A percentile compares a stretch with the other conserved stretches of the same genome.
Conservation (phyloP, 176 grass and related monocot species). For the Rhipidocladum racemiflorum region DNA sequence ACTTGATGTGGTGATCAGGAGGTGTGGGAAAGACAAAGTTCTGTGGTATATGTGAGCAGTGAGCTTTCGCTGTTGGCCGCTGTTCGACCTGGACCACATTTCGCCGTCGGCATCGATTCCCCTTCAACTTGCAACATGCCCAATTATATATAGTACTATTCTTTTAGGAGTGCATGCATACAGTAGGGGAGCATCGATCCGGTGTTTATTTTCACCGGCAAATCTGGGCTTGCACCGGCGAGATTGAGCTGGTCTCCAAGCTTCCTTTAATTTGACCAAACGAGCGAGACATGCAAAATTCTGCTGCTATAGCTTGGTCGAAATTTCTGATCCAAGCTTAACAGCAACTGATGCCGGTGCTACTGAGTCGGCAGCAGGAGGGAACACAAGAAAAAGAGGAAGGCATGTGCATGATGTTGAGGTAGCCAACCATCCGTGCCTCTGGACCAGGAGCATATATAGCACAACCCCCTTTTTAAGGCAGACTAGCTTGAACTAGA, state of each 20-base stretch:
- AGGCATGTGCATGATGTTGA: neutral
- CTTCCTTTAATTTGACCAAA: neutral
- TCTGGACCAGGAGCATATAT: slow-evolving; percentile 41
- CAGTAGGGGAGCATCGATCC: neutral
- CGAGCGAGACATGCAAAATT: neutral
- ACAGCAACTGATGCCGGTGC: neutral
- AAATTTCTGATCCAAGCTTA: neutral
- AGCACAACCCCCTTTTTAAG: slow-evolving; percentile 31
- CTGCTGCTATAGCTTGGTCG: neutral
- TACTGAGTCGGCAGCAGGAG: neutral
- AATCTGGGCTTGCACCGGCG: neutral
- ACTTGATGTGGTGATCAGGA: neutral
- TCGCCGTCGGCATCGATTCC: neutral
- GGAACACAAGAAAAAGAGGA: neutral
- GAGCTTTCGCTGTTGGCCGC: neutral
- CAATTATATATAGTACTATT: neutral
- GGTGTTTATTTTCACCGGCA: neutral
- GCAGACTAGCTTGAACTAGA: slow-evolving; percentile 24
- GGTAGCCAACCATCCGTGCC: slow-evolving; percentile 25
- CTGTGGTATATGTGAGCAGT: neutral
- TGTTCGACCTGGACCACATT: neutral
- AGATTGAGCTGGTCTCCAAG: neutral
- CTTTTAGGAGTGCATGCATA: no score
- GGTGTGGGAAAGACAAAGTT: neutral
- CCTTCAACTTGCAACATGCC: neutral